Percentiles rank a stretch among this genome's conserved stretches.
Evolutionary conservation across 306 rosid genomes (phyloP).

Genomic region (Cyclanthera cordifolia): DNA sequence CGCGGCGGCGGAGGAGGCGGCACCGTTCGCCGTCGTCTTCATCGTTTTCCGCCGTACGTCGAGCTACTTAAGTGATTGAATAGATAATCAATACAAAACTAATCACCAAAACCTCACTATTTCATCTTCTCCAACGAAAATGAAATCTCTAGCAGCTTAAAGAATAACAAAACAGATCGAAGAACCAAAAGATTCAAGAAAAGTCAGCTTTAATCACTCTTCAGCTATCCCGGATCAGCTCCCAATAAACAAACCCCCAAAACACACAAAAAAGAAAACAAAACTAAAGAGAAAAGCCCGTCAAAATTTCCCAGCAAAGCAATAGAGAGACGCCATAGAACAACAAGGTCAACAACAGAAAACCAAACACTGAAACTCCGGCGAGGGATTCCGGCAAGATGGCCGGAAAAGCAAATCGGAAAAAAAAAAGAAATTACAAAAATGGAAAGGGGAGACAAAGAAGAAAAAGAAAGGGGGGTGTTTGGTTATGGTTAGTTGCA

Average conservation of each 20-base stretch:
- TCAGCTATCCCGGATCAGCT: not conserved
- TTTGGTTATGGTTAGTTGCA: conserved; percentile 20
- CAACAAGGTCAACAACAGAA: not conserved
- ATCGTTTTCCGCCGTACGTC: conserved; percentile 23
- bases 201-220: conserved; percentile 9
- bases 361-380: not conserved
- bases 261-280: not conserved
- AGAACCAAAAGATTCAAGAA: not conserved
- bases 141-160: not conserved
- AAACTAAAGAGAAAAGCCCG: not conserved
- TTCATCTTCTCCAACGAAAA: conserved; percentile 16
- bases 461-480: conserved; percentile 10
- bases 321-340: not conserved
- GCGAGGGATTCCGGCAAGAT: conserved; percentile 17
- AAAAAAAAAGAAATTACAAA: conserved; percentile 10
- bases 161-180: not conserved
- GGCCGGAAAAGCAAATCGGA: conserved; percentile 12
- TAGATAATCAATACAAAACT: not conserved
- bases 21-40: conserved; percentile 49
- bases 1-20: conserved; percentile 22
- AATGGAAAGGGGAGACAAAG: conserved; percentile 7
- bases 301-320: not conserved
- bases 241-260: conserved; percentile 22
- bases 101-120: conserved; percentile 11
- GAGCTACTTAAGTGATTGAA: not conserved